Evolutionary conservation across 2,329 filamentous ascomycete genomes (phyloP).

Genomic region (Xylariaceae sp.): DNA sequence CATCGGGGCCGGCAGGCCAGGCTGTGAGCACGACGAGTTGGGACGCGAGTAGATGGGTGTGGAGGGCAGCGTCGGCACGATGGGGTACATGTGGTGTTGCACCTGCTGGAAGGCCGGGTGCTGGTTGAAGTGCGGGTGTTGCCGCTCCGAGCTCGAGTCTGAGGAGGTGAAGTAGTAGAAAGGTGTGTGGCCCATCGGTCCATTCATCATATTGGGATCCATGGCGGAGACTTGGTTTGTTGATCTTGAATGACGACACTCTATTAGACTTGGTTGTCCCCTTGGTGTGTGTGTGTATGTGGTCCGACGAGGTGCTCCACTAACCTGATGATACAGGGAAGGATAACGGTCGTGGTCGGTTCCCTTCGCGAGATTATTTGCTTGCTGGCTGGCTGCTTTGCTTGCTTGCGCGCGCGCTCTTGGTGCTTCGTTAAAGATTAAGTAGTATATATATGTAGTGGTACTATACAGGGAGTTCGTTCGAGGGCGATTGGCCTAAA

Average conservation of each 20-base stretch:
- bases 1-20: conserved; percentile 45
- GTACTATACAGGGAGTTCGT: conserved; percentile 30
- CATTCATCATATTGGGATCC: conserved; percentile 55
- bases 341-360: conserved; percentile 7
- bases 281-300: not conserved
- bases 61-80: conserved; percentile 54
- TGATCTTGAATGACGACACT: not conserved
- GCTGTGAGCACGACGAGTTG: conserved; percentile 59
- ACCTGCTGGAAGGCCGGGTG: conserved; percentile 52
- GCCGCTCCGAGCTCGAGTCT: conserved; percentile 67
- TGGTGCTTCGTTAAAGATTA: conserved; percentile 30
- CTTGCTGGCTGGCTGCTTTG: not conserved
- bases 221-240: conserved; percentile 42
- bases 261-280: conserved; percentile 24
- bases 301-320: conserved; percentile 11
- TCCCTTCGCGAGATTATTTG: conserved; percentile 12
- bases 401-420: not conserved
- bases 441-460: conserved; percentile 24
- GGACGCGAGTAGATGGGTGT: conserved; percentile 62
- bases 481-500: conserved; percentile 32
- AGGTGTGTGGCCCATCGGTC: conserved; percentile 64
- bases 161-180: conserved; percentile 80
- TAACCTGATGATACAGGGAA: conserved; percentile 32
- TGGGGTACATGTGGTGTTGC: conserved; percentile 48
- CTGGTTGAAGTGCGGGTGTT: conserved; percentile 70